A percentile compares a stretch with the other conserved stretches of the same genome.
Evolutionary conservation across 306 rosid genomes (phyloP).

Genomic region (Arachis hypogaea): DNA sequence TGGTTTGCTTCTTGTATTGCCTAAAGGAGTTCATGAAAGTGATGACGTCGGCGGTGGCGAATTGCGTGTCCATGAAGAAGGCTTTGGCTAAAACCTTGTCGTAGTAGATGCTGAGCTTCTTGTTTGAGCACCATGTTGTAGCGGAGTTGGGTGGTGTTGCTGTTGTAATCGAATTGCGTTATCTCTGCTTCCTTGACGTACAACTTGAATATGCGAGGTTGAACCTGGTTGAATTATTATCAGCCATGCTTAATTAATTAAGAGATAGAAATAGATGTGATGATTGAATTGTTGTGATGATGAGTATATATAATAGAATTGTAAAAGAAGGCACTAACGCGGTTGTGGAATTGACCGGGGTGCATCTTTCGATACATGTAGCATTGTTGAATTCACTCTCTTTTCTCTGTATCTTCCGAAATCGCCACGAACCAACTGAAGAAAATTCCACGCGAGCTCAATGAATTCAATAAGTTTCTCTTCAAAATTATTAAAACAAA

Average conservation of each 20-base stretch:
- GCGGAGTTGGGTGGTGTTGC: slow-evolving; percentile 41
- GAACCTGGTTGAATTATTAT: slow-evolving; percentile 42
- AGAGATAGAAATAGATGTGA: background rate
- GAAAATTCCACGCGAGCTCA: too few species aligned
- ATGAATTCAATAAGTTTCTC: too few species aligned
- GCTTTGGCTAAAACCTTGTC: slow-evolving; percentile 47
- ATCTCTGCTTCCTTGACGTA: slow-evolving; percentile 55
- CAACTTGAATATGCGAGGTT: slow-evolving; percentile 59
- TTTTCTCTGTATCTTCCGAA: too few species aligned
- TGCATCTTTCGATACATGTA: too few species aligned
- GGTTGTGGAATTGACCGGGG: background rate
- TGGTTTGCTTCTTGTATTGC: slow-evolving; percentile 47
- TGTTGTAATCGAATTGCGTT: slow-evolving; percentile 53
- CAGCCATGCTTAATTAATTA: slow-evolving; percentile 20
- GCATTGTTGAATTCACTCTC: too few species aligned
- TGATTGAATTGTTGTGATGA: background rate
- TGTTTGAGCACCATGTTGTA: slow-evolving; percentile 52
- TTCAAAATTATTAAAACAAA: too few species aligned
- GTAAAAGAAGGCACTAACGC: background rate
- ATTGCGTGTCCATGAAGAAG: background rate
- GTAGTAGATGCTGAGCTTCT: slow-evolving; percentile 47
- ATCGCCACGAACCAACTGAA: too few species aligned
- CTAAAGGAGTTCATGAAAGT: slow-evolving; percentile 46
- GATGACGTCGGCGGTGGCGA: slow-evolving; percentile 21
- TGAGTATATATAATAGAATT: slow-evolving; percentile 14